These are phyloP conservation scores for Rhodotorula sp. DNA, from an alignment of 1,284 basidiomycete species.

Conservation along the genomic window DNA sequence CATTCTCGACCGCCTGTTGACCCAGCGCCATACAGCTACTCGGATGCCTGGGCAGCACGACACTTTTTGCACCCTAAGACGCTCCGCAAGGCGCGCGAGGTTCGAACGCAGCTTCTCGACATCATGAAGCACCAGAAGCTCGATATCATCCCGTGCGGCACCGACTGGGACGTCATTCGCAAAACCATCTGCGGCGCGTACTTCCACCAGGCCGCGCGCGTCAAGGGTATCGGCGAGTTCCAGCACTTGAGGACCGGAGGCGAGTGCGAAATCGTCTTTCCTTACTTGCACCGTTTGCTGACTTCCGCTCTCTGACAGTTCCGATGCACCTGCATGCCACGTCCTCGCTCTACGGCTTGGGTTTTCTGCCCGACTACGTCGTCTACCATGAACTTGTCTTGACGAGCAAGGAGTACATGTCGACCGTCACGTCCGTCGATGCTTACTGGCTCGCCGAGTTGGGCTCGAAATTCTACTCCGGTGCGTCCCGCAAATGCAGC, in stretches of 20 bases:
- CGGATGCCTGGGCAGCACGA: slow-evolving; percentile 88
- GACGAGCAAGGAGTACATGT: slow-evolving; percentile 93
- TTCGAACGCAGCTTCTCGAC: slow-evolving; percentile 93
- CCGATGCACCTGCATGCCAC: slow-evolving; percentile 94
- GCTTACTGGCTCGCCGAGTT: slow-evolving; percentile 77
- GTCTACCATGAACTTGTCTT: slow-evolving; percentile 94
- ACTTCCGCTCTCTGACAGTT: slow-evolving; percentile 45
- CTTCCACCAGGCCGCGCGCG: slow-evolving; percentile 97
- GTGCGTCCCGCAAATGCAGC: slow-evolving; percentile 82
- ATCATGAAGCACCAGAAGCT: slow-evolving; percentile 99
- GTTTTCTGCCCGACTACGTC: slow-evolving; percentile 90
- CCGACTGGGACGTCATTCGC: slow-evolving; percentile 90
- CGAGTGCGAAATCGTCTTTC: background rate
- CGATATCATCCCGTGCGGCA: slow-evolving; percentile 81
- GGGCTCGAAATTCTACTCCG: slow-evolving; percentile 55
- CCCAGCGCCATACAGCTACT: slow-evolving; percentile 57
- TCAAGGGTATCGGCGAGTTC: slow-evolving; percentile 98
- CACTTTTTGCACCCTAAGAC: slow-evolving; percentile 97
- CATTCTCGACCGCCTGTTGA: background rate
- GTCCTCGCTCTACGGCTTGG: slow-evolving; percentile 90
- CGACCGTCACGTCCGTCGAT: slow-evolving; percentile 90
- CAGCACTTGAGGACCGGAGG: slow-evolving; percentile 87
- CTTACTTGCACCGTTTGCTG: background rate
- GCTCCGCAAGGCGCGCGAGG: slow-evolving; percentile 90
- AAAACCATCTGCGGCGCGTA: slow-evolving; percentile 98